Evolutionary conservation across 1,284 basidiomycete genomes (phyloP).

Genomic region (Meira nashicola): DNA sequence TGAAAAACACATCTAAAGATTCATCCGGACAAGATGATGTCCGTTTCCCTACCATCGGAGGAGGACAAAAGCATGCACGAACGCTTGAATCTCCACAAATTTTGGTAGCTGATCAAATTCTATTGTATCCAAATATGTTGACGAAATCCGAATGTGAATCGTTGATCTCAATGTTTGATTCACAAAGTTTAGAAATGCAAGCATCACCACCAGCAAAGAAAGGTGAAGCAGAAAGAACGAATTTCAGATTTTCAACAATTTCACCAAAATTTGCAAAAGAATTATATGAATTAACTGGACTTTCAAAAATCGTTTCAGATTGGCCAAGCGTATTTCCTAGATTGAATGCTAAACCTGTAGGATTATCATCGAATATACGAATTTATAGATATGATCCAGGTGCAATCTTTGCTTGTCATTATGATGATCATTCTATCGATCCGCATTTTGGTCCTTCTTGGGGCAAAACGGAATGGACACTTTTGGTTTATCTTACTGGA

Average conservation of each 20-base stretch:
- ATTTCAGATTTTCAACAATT: conserved; percentile 1
- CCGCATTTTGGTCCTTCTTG: conserved; percentile 14
- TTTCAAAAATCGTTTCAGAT: neutral
- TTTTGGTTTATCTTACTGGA: conserved; percentile 71
- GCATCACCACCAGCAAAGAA: conserved; percentile 8
- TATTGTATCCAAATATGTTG: neutral
- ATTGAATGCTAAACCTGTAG: conserved; percentile 13
- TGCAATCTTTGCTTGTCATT: conserved; percentile 70
- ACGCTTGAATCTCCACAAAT: neutral
- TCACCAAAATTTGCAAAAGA: conserved; percentile 4
- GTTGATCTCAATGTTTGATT: conserved; percentile 1
- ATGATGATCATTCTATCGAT: conserved; percentile 66
- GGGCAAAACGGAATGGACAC: conserved; percentile 66
- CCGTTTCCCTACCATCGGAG: neutral
- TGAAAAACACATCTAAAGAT: neutral
- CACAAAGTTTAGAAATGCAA: neutral
- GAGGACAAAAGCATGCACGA: conserved; percentile 3
- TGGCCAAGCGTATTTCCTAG: conserved; percentile 5
- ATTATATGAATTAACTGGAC: neutral
- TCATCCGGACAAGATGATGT: too few relatives aligned
- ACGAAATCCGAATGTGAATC: neutral
- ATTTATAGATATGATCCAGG: conserved; percentile 64
- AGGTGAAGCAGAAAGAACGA: conserved; percentile 10
- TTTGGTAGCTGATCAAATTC: neutral
- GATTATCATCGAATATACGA: conserved; percentile 54